Conservation (phyloP, 2,329 filamentous ascomycete species). For the Cryphonectria naterciae region DNA sequence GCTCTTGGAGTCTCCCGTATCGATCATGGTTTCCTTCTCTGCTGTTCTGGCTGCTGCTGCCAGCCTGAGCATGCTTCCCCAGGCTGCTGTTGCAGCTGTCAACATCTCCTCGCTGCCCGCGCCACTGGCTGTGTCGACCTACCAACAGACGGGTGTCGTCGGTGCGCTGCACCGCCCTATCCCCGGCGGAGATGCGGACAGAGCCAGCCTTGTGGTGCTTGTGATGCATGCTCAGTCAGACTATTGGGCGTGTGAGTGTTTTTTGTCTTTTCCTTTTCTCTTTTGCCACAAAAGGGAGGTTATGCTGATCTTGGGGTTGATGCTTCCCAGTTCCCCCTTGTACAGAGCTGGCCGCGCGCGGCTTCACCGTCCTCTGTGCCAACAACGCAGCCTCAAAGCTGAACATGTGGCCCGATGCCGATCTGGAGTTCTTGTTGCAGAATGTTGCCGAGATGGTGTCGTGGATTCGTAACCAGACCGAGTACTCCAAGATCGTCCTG, state of each 20-base stretch:
- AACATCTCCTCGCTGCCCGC: slow-evolving; percentile 4
- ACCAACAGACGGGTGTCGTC: slow-evolving; percentile 18
- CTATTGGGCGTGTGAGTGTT: slow-evolving; percentile 24
- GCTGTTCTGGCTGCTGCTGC: slow-evolving; percentile 8
- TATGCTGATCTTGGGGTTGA: neutral
- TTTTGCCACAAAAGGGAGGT: neutral
- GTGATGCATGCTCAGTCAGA: slow-evolving; percentile 32
- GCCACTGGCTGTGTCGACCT: slow-evolving; percentile 5
- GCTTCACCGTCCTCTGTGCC: slow-evolving; percentile 30
- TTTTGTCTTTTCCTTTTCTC: no score
- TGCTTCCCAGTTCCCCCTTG: slow-evolving; percentile 23
- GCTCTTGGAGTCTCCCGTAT: neutral
- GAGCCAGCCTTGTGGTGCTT: slow-evolving; percentile 27
- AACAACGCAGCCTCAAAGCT: slow-evolving; percentile 30
- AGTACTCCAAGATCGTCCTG: slow-evolving; percentile 15
- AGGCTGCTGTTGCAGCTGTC: neutral
- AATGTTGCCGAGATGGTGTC: slow-evolving; percentile 23
- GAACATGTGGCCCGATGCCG: slow-evolving; percentile 29
- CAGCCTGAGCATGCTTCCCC: neutral
- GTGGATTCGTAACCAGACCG: slow-evolving; percentile 28
- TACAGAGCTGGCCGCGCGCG: slow-evolving; percentile 27
- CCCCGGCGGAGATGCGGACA: slow-evolving; percentile 2
- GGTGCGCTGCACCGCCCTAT: slow-evolving; percentile 29
- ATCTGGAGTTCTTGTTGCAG: slow-evolving; percentile 30
- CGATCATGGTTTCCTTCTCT: slow-evolving; percentile 1